These are phyloP conservation scores for Cryoendolithus antarcticus DNA, from an alignment of 2,329 filamentous ascomycete species.

Conservation along the genomic window DNA sequence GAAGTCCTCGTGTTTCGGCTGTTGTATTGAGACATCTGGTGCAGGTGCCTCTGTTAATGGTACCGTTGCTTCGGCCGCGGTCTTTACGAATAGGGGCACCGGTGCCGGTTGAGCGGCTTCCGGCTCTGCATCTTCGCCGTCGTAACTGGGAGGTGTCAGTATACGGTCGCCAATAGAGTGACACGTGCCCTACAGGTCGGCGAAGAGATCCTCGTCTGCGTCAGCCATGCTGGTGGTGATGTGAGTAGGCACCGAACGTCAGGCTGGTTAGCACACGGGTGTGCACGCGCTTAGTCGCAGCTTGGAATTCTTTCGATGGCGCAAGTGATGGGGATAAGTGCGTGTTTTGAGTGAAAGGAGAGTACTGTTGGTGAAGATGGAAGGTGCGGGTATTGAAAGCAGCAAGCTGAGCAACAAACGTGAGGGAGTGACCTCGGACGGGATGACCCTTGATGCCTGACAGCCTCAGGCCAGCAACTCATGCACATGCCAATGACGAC, in stretches of 20 bases:
- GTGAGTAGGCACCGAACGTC: not conserved
- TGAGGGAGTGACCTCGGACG: too few species aligned
- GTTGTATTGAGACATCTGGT: constrained; percentile 1
- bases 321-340: too few species aligned
- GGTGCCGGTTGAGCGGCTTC: constrained; percentile 6
- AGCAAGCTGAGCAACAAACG: too few species aligned
- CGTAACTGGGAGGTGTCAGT: constrained; percentile 17
- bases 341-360: too few species aligned
- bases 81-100: not conserved
- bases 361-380: too few species aligned
- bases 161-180: not conserved
- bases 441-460: too few species aligned
- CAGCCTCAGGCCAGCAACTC: too few species aligned
- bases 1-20: constrained; percentile 10
- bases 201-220: constrained; percentile 88
- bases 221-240: constrained; percentile 54
- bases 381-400: too few species aligned
- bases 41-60: constrained; percentile 5
- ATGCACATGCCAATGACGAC: too few species aligned
- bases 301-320: too few species aligned
- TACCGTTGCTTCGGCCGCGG: not conserved
- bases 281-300: too few species aligned
- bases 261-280: too few species aligned
- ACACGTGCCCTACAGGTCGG: constrained; percentile 61
- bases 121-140: constrained; percentile 51